These are phyloP conservation scores for Phytophthora ohioensis DNA, from an alignment of 352 stramenopile species.

Conservation along the genomic window DNA sequence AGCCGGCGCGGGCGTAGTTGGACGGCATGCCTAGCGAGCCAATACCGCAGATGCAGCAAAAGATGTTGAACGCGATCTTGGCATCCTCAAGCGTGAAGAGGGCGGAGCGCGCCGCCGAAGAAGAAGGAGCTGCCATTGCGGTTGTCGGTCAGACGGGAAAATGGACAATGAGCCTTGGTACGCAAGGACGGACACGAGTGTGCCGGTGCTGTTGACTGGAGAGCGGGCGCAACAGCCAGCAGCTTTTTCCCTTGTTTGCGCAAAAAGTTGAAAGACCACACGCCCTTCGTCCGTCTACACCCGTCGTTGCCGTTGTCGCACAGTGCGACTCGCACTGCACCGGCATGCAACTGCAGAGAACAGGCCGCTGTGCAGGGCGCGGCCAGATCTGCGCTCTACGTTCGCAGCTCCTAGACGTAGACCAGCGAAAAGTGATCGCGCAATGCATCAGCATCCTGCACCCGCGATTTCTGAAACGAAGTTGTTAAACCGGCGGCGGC, in stretches of 20 bases:
- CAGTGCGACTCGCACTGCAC: slow-evolving; percentile 6
- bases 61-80: slow-evolving; percentile 55
- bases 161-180: slow-evolving; percentile 19
- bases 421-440: slow-evolving; percentile 22
- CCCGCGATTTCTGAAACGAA: slow-evolving; percentile 10
- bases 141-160: slow-evolving; percentile 16
- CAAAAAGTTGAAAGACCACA: slow-evolving; percentile 27
- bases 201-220: slow-evolving; percentile 26
- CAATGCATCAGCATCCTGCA: slow-evolving; percentile 6
- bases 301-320: slow-evolving; percentile 22
- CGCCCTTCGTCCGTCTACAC: slow-evolving; percentile 27
- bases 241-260: slow-evolving; percentile 37
- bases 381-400: slow-evolving; percentile 9
- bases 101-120: slow-evolving; percentile 16
- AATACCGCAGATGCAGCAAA: slow-evolving; percentile 48
- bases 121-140: slow-evolving; percentile 15
- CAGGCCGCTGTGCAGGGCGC: background rate
- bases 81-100: slow-evolving; percentile 59
- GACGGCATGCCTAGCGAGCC: slow-evolving; percentile 52
- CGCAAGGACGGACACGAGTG: background rate
- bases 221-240: slow-evolving; percentile 24
- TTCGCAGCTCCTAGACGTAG: slow-evolving; percentile 19
- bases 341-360: background rate
- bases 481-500: background rate
- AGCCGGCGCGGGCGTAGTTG: slow-evolving; percentile 61